A percentile compares a stretch with the other conserved stretches of the same genome.
phyloP scores from a whole-genome alignment of 1,284 basidiomycete species.

The Pulveroboletus sp. region DNA sequence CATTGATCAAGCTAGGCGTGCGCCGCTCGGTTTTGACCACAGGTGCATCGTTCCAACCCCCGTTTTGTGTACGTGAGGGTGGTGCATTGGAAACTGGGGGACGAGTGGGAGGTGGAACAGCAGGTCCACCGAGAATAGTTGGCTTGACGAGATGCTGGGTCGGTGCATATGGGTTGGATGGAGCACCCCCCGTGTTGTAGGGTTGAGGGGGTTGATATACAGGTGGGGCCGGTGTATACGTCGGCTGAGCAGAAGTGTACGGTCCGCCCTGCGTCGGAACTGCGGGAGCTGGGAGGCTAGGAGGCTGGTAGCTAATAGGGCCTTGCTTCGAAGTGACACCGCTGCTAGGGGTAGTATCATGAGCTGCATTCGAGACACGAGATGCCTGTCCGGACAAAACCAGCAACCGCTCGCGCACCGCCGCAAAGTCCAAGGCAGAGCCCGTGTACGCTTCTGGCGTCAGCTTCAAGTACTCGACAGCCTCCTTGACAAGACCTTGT shows the following conservation, averaged over 20 bases:
- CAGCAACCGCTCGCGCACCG: slow-evolving; percentile 64
- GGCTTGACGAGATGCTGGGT: slow-evolving; percentile 15
- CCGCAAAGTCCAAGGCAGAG: slow-evolving; percentile 56
- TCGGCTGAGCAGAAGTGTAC: slow-evolving; percentile 14
- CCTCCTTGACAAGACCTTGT: slow-evolving; percentile 87
- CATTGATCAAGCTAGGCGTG: slow-evolving; percentile 50
- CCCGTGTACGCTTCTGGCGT: slow-evolving; percentile 83
- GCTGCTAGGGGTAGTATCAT: slow-evolving; percentile 28
- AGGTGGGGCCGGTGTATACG: slow-evolving; percentile 4
- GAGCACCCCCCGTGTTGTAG: slow-evolving; percentile 27
- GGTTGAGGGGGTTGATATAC: slow-evolving; percentile 15
- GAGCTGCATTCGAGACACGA: slow-evolving; percentile 26
- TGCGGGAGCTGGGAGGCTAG: slow-evolving; percentile 17
- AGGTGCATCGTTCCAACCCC: slow-evolving; percentile 94
- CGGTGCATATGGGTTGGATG: slow-evolving; percentile 40
- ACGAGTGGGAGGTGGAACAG: slow-evolving; percentile 22
- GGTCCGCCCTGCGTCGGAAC: slow-evolving; percentile 14
- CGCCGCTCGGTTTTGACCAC: slow-evolving; percentile 47
- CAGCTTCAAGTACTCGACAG: slow-evolving; percentile 78
- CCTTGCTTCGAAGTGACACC: slow-evolving; percentile 14
- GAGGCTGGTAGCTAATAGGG: not conserved
- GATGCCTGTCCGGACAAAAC: slow-evolving; percentile 43
- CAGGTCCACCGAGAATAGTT: slow-evolving; percentile 21
- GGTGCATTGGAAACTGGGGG: slow-evolving; percentile 27
- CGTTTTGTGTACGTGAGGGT: slow-evolving; percentile 64